A percentile compares a stretch with the other conserved stretches of the same genome.
These are phyloP conservation scores for Claviceps pazoutovae DNA, from an alignment of 2,329 filamentous ascomycete species.

Conservation along the genomic window DNA sequence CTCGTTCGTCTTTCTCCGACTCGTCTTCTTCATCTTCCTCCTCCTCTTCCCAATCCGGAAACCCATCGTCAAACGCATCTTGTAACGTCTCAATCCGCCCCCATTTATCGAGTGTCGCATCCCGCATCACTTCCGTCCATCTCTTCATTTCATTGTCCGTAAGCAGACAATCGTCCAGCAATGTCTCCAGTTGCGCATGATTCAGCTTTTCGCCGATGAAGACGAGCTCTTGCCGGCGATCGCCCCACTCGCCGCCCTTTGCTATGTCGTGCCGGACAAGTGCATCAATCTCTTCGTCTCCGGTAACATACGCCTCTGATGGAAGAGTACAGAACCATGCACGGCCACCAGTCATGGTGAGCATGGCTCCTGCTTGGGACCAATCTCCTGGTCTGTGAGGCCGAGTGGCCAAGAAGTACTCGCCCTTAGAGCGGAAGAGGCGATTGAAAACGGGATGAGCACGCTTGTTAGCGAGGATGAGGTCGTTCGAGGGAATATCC, in stretches of 20 bases:
- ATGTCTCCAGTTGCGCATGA: conserved; percentile 30
- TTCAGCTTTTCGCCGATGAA: conserved; percentile 58
- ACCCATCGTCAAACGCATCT: conserved; percentile 43
- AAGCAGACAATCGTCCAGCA: conserved; percentile 48
- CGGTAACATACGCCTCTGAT: conserved; percentile 33
- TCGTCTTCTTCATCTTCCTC: conserved; percentile 24
- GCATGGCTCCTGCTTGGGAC: conserved; percentile 51
- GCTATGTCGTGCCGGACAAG: conserved; percentile 35
- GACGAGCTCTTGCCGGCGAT: conserved; percentile 57
- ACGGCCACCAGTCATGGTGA: conserved; percentile 42
- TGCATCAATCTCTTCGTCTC: conserved; percentile 32
- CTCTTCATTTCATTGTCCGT: conserved; percentile 41
- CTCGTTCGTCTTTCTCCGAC: conserved; percentile 12
- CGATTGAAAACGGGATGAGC: conserved; percentile 35
- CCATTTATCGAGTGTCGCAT: conserved; percentile 19
- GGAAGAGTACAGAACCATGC: conserved; percentile 47
- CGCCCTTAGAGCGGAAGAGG: conserved; percentile 50
- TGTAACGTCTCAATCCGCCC: conserved; percentile 32
- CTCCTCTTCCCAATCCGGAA: conserved; percentile 39
- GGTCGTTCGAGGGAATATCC: conserved; percentile 22
- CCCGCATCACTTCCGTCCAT: conserved; percentile 40
- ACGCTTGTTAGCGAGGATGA: conserved; percentile 42
- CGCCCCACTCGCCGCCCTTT: conserved; percentile 49
- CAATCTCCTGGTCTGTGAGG: conserved; percentile 42
- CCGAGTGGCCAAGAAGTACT: conserved; percentile 45